Percentiles rank a stretch among this genome's conserved stretches.
Conservation (phyloP, 1,139 yeast genomes). For the Taphrina deformans region DNA sequence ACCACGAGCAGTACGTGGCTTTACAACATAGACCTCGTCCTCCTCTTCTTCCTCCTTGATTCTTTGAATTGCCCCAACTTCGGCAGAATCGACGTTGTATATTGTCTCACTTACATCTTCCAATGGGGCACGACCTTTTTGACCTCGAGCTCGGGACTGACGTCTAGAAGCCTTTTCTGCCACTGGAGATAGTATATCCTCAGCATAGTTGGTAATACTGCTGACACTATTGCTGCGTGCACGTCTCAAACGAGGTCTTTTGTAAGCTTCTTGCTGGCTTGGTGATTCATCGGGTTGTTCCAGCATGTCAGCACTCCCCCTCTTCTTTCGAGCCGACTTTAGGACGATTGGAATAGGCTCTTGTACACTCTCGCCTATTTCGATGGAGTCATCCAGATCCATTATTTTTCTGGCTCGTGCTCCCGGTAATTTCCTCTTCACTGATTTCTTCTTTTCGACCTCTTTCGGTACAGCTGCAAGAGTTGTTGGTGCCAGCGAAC, state of each 20-base stretch:
- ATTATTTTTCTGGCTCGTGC: background rate
- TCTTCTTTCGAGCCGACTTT: conserved; percentile 23
- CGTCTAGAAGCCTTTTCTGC: background rate
- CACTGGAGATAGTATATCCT: background rate
- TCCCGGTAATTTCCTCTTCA: conserved; percentile 1
- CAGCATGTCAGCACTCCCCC: background rate
- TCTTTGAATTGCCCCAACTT: background rate
- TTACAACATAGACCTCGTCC: background rate
- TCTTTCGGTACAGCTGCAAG: background rate
- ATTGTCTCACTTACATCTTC: background rate
- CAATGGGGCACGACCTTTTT: background rate
- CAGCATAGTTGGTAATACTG: background rate
- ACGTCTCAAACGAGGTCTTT: background rate
- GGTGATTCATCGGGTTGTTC: background rate
- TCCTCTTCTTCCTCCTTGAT: conserved; percentile 14
- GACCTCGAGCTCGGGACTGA: background rate
- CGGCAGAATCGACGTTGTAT: background rate
- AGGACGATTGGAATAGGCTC: conserved; percentile 23
- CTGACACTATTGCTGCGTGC: background rate
- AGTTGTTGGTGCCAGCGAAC: background rate
- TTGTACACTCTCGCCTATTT: background rate
- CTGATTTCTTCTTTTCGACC: background rate
- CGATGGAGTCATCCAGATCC: background rate
- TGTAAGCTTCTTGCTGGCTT: background rate
- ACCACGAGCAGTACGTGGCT: background rate